Evolutionary conservation across 2,329 filamentous ascomycete species (phyloP).

Genomic region (Eutypa lata): DNA sequence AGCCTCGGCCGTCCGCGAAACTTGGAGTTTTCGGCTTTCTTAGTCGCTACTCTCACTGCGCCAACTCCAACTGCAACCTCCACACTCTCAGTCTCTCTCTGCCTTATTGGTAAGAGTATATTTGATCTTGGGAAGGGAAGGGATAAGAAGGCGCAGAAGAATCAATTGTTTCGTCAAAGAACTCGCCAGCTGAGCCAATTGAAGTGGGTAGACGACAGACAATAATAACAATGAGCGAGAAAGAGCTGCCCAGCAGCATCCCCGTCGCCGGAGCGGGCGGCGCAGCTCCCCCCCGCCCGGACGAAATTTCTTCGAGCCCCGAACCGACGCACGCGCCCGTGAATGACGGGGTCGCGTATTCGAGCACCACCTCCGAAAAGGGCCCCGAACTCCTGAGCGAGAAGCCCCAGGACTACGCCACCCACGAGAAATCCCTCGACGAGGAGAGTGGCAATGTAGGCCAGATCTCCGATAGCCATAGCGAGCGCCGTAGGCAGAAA

Average conservation of each 20-base stretch:
- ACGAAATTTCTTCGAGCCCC: slow-evolving; percentile 40
- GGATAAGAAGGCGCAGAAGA: background rate
- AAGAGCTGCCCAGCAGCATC: background rate
- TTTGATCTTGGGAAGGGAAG: background rate
- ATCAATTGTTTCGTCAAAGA: background rate
- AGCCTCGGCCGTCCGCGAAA: background rate
- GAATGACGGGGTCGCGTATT: slow-evolving; percentile 45
- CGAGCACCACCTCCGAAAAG: slow-evolving; percentile 37
- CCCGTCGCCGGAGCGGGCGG: slow-evolving; percentile 20
- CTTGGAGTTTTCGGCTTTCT: background rate
- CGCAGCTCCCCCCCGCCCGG: slow-evolving; percentile 30
- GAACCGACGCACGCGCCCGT: slow-evolving; percentile 27
- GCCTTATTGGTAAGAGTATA: background rate
- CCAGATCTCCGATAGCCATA: slow-evolving; percentile 11
- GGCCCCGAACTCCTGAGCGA: slow-evolving; percentile 34
- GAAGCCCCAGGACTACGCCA: slow-evolving; percentile 34
- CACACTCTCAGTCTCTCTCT: background rate
- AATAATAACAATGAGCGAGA: background rate
- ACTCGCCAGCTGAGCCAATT: background rate
- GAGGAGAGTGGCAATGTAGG: slow-evolving; percentile 29
- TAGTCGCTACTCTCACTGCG: background rate
- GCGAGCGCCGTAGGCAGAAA: slow-evolving; percentile 20
- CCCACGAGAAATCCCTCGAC: slow-evolving; percentile 27
- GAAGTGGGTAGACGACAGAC: background rate
- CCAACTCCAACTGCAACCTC: background rate